phyloP scores from a whole-genome alignment of 306 rosid genomes.

The Leucaena leucocephala region DNA sequence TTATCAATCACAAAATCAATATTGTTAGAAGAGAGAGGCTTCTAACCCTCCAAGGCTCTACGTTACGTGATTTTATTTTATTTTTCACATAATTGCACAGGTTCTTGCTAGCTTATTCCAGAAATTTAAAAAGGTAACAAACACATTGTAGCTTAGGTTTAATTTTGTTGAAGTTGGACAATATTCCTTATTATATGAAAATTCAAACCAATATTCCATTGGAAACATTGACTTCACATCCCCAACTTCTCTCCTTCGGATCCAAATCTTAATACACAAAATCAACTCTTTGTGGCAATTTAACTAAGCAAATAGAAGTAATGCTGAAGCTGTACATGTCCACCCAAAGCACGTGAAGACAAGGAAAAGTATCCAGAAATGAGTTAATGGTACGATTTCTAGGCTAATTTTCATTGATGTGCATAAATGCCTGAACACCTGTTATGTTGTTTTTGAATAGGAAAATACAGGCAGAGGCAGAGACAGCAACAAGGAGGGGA shows the following conservation, averaged over 20 bases:
- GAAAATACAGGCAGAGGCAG: slow-evolving; percentile 10
- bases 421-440: background rate
- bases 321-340: background rate
- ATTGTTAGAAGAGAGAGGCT: background rate
- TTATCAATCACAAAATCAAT: background rate
- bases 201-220: background rate
- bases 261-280: background rate
- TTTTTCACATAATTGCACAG: too few species aligned
- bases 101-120: too few species aligned
- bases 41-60: too few species aligned
- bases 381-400: background rate
- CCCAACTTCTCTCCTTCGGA: background rate
- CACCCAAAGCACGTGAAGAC: slow-evolving; percentile 9
- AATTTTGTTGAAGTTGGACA: background rate
- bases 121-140: background rate
- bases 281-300: background rate
- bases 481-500: background rate
- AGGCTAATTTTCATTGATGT: background rate
- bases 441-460: background rate
- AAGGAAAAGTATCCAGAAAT: background rate
- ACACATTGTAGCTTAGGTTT: background rate
- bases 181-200: background rate
- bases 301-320: background rate
- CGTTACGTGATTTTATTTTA: too few species aligned
- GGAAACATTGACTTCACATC: background rate